Conservation (phyloP, 2,329 filamentous ascomycete species). For the Fusarium guadeloupense region DNA sequence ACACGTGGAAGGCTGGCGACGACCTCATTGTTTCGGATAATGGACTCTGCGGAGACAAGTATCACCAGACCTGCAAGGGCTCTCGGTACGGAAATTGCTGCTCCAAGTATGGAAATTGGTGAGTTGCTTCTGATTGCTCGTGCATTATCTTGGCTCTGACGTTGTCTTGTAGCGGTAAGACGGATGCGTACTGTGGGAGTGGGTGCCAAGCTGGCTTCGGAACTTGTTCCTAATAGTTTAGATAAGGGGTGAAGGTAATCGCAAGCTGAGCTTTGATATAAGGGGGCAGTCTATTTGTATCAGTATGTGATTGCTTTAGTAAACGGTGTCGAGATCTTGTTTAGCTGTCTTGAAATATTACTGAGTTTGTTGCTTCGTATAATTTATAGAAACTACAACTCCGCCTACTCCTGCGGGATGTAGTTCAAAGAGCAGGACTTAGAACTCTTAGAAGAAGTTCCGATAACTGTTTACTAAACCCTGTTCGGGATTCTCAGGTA, state of each 20-base stretch:
- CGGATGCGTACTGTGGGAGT: constrained; percentile 13
- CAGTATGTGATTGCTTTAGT: not conserved
- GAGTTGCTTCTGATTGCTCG: not conserved
- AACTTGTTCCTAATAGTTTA: not conserved
- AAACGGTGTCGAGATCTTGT: not conserved
- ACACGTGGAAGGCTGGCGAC: constrained; percentile 21
- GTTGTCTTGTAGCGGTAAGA: constrained; percentile 10
- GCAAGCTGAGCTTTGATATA: too few species aligned
- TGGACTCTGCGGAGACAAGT: constrained; percentile 29
- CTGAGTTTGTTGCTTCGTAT: not conserved
- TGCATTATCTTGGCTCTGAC: not conserved
- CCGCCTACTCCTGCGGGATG: not conserved
- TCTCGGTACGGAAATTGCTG: constrained; percentile 30
- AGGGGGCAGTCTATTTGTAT: too few species aligned
- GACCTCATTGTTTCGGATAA: constrained; percentile 29
- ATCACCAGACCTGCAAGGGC: constrained; percentile 32
- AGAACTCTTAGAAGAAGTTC: too few species aligned
- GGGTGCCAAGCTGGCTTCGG: constrained; percentile 15
- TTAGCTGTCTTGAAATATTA: not conserved
- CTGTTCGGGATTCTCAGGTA: too few species aligned
- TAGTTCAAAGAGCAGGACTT: not conserved
- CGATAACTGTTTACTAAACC: not conserved
- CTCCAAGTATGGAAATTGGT: constrained; percentile 19
- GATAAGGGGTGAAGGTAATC: not conserved
- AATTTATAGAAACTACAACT: not conserved